Evolutionary conservation across 257 asterid genomes (phyloP).

Genomic region (Scutellaria baicalensis): DNA sequence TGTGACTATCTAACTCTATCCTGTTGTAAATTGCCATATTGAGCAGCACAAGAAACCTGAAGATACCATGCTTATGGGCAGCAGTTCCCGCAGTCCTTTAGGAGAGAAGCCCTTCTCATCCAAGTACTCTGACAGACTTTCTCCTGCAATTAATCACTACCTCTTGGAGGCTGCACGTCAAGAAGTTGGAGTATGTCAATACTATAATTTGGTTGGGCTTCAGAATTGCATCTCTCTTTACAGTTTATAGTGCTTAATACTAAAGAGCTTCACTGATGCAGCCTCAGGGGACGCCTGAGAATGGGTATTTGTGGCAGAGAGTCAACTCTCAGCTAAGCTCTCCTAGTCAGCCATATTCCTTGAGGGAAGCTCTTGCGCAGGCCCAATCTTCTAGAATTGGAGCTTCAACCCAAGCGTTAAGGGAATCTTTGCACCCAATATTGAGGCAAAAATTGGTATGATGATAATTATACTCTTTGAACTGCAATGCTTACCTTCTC

Average conservation of each 20-base stretch:
- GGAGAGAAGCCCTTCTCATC: constrained; percentile 83
- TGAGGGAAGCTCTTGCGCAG: constrained; percentile 97
- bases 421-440: constrained; percentile 95
- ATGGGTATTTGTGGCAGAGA: constrained; percentile 97
- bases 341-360: constrained; percentile 96
- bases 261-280: constrained; percentile 34
- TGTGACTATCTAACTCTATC: constrained; percentile 3
- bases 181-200: constrained; percentile 85
- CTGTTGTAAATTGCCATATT: constrained; percentile 16
- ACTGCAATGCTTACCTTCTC: not conserved
- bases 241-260: constrained; percentile 11
- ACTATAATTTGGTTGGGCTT: constrained; percentile 11
- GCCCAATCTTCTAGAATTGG: constrained; percentile 98
- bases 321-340: constrained; percentile 96
- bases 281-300: constrained; percentile 98
- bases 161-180: constrained; percentile 94
- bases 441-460: constrained; percentile 95
- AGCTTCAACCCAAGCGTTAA: constrained; percentile 85
- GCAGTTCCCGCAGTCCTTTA: constrained; percentile 81
- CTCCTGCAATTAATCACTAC: constrained; percentile 94
- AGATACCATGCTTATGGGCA: constrained; percentile 81
- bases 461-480: constrained; percentile 1
- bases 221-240: not conserved
- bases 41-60: constrained; percentile 88
- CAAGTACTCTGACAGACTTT: constrained; percentile 89